A percentile compares a stretch with the other conserved stretches of the same genome.
Evolutionary conservation across 140 eudicot genomes (phyloP).

Genomic region (Flaveria floridana): DNA sequence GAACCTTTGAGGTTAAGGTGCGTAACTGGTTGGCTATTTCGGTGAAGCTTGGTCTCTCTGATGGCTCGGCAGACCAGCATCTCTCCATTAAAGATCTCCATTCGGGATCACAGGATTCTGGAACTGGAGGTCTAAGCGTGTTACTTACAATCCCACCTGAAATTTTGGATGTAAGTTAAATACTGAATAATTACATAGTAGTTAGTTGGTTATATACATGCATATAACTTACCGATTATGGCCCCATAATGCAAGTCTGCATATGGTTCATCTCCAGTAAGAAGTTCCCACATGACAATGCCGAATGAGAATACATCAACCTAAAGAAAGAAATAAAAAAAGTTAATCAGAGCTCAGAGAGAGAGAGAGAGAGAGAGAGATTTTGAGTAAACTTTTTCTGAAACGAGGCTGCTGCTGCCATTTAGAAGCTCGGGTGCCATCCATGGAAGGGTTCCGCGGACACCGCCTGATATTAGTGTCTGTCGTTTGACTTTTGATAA

Average conservation of each 20-base stretch:
- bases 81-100: constrained; percentile 89
- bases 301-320: constrained; percentile 98
- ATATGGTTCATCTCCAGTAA: constrained; percentile 95
- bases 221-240: constrained; percentile 62
- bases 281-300: constrained; percentile 93
- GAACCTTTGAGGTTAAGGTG: constrained; percentile 60
- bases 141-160: constrained; percentile 94
- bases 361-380: neutral
- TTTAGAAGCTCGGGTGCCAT: constrained; percentile 98
- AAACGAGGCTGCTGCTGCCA: constrained; percentile 93
- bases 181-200: neutral
- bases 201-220: neutral
- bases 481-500: constrained; percentile 93
- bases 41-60: constrained; percentile 79
- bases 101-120: constrained; percentile 73
- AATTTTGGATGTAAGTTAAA: neutral
- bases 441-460: constrained; percentile 98
- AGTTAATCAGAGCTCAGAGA: neutral
- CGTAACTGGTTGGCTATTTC: constrained; percentile 73
- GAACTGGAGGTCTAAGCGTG: constrained; percentile 82
- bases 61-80: constrained; percentile 91
- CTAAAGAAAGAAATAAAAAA: constrained; percentile 32
- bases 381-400: constrained; percentile 68
- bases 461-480: constrained; percentile 89
- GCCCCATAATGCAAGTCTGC: constrained; percentile 90